Percentiles rank a stretch among this genome's conserved stretches.
Evolutionary conservation across 495 filamentous ascomycete species (phyloP).

Genomic region (Cercophora samala): DNA sequence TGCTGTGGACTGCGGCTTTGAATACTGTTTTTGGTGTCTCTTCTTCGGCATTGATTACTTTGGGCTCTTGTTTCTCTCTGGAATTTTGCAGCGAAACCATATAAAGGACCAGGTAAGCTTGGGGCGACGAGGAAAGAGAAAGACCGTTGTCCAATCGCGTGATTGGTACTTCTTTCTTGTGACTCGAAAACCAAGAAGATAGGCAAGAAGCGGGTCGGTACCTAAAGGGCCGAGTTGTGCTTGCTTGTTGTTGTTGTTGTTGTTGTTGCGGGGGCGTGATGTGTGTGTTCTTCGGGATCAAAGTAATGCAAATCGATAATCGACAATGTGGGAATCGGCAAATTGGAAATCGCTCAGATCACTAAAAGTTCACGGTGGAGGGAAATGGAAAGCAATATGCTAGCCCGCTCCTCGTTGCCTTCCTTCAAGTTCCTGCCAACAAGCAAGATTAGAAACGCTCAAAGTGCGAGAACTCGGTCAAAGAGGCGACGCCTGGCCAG

Average conservation of each 20-base stretch:
- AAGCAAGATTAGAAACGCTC: neutral
- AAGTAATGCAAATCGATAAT: neutral
- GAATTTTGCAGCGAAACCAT: neutral
- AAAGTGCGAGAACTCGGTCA: neutral
- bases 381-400: neutral
- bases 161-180: neutral
- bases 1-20: conserved; percentile 52
- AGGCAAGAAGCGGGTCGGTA: neutral
- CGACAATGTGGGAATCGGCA: neutral
- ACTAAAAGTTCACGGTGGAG: neutral
- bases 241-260: neutral
- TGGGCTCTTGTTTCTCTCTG: neutral
- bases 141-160: neutral
- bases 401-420: neutral
- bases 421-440: neutral
- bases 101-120: neutral
- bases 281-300: neutral
- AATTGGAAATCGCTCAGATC: neutral
- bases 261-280: neutral
- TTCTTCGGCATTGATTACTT: conserved; percentile 52
- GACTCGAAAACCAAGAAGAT: neutral
- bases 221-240: neutral
- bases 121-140: neutral
- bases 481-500: neutral
- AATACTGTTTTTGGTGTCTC: conserved; percentile 46